Evolutionary conservation across 306 rosid species (phyloP).

Genomic region (Sophora flavescens): DNA sequence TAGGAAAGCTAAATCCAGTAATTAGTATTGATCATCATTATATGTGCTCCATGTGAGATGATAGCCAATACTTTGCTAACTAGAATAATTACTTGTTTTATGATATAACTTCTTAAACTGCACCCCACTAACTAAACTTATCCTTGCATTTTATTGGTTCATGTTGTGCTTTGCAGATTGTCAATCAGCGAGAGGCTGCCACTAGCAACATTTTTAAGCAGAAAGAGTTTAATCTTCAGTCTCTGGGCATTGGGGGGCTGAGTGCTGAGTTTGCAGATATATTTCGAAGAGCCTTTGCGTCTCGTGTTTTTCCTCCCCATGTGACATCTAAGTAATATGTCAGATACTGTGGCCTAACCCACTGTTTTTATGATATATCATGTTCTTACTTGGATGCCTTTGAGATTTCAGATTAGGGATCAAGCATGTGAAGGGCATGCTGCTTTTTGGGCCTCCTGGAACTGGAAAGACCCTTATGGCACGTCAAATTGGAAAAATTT

Average conservation of each 20-base stretch:
- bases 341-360: slow-evolving; percentile 23
- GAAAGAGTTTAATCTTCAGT: slow-evolving; percentile 92
- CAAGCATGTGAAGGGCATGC: slow-evolving; percentile 98
- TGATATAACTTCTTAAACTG: slow-evolving; percentile 19
- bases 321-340: slow-evolving; percentile 88
- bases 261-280: slow-evolving; percentile 94
- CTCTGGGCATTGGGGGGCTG: slow-evolving; percentile 95
- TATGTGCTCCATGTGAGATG: slow-evolving; percentile 28
- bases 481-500: slow-evolving; percentile 96
- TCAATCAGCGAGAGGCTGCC: slow-evolving; percentile 92
- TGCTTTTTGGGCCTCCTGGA: slow-evolving; percentile 98
- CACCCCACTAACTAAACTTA: background rate
- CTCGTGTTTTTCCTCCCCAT: slow-evolving; percentile 98
- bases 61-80: slow-evolving; percentile 36
- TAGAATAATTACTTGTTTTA: slow-evolving; percentile 21
- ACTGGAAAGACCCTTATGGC: slow-evolving; percentile 99
- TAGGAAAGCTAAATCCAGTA: slow-evolving; percentile 27
- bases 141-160: slow-evolving; percentile 30
- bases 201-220: slow-evolving; percentile 90
- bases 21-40: slow-evolving; percentile 25
- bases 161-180: slow-evolving; percentile 65
- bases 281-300: slow-evolving; percentile 99
- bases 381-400: slow-evolving; percentile 50
- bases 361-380: slow-evolving; percentile 36
- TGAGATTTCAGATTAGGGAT: slow-evolving; percentile 86